Evolutionary conservation across 495 filamentous ascomycete species (phyloP), one percentile per base, ranked within the genome.

Genomic region (Sordaria brevicollis): DNA sequence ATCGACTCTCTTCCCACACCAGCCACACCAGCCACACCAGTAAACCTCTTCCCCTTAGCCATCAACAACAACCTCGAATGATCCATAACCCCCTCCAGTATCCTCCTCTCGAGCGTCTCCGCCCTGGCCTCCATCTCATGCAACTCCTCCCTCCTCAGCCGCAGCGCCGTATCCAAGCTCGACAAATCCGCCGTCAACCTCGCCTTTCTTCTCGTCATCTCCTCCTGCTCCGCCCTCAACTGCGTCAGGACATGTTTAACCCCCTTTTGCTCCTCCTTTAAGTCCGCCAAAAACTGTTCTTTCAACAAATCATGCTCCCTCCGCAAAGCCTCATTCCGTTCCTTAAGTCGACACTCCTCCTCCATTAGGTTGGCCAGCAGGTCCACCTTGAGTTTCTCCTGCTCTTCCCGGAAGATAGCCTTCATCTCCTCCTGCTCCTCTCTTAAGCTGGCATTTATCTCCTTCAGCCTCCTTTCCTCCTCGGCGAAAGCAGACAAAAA

Each of bases 21-120:
- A 37, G 62, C n/a, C 35, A 37, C 6, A 3, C 29, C 31, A 1
- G 62, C 39, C 15, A 65, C 43, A 78, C 75, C 70, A 29, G 49
- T 62, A 13, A 62, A 31, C 0, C 49, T 69, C 71, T 78, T 77
- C 9, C 80, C 81, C 74, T 90, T 89, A 17, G 88, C 87, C 69
- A 96, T 88, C 49, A 97, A 86, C 19, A 98, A 83, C 6, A 90
- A 89, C 21, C 93, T 90, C 36, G 95, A 97, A 75, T 97, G 94
- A 75, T 99, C 93, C 71, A 99, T 93, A 41, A 98, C 92, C 35
- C 93, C 93, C 69, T 98, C 94, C 35, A 99, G 81, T 70, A 99
- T 97, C 10, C 94, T 88, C 57, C 94, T 90, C 81, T 99, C 95
- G 1, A 99, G 84, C 31, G 86, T 86, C 72, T 97, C 92, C 10